Base-by-base conservation (phyloP, 257 asterid genomes). In the Cinchona pubescens region DNA sequence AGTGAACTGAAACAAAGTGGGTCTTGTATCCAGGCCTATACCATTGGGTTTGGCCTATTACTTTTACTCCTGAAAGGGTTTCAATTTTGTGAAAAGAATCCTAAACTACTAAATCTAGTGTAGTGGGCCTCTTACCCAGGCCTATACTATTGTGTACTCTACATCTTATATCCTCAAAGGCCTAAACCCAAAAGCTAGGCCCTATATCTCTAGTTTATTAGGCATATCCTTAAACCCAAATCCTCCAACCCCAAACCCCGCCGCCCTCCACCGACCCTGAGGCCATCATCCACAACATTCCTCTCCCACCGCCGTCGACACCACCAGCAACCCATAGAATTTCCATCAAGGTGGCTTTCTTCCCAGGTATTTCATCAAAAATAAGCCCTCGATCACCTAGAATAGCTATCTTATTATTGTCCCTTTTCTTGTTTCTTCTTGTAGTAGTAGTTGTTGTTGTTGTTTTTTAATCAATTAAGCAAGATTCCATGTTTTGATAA, bases 311-410 rank as follows among this genome's bases (percentile, higher is more conserved):
- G 32, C 62, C 32, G 32, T n/a, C 62, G 32, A n/a, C 62, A 14
- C 62, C 32, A 2, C 32, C 6, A 56, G 30, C 62, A 56, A 29
- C 32, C 30, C 62, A 7, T 15, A 12, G 32, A 2, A 12, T 9
- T 5, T n/a, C 4, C 62, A 7, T 56, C 62, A 56, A 9, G 9
- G 59, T 15, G 5, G 15, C 62, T n/a, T 56, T 25, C 3, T 56
- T 55, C 62, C 32, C 62, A 56, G 62, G 62, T 56, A 56, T 56
- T n/a, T 32, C 62, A n/a, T 56, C 32, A 56, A 56, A 56, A 56
- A 56, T 56, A n/a, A 8, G 32, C 25, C 15, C 32, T 7, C 15
- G n/a, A 13, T 13, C 62, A 56, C 32, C 62, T 56, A 15, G 5
- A 10, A 8, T 23, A 55, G 59, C 27, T 53, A 27, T 21, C 11